Evolutionary conservation across 495 filamentous ascomycete species (phyloP), one percentile per base, ranked within the genome.

Genomic region (Penicillium cinerascens): DNA sequence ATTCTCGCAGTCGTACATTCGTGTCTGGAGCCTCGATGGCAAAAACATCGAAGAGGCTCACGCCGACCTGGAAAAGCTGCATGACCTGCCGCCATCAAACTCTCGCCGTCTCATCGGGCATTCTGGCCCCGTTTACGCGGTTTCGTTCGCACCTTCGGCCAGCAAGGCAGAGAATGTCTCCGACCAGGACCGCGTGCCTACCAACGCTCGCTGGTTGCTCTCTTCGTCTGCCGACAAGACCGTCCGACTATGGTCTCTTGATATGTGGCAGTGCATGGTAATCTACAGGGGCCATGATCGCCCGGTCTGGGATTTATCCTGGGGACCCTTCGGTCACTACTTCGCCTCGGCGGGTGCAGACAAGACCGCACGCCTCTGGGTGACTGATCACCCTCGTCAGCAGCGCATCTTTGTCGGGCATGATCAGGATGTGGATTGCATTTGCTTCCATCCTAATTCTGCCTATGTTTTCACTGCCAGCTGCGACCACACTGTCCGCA

Each of bases 321-420:
- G 91, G 86, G 86, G 88, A n/a, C 95, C 95, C 0, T 91, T 87
- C 50, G 93, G 95, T 4, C 91, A 96, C 65, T 98, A 97, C 71
- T 98, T 98, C 65, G 81, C 85, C n/a, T 87, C 88, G 16, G 87
- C 82, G 4, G 87, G 87, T 6, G 84, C 87, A 65, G 93, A 98
- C 64, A 89, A 88, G 64, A 95, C 91, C 2, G 90, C 91, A 8
- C 85, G 93, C 15, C 75, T 97, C 11, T 98, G 91, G 87, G 82
- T 82, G 21, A 92, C 91, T 40, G 91, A 97, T 64, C 88, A 95
- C 38, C 89, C 95, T 52, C 89, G 89, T 27, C 85, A 88, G n/a
- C 82, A 88, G 38, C 87, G 92, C 22, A 84, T 97, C 39, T 87
- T 96, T 60, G 87, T 88, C 11, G 95, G 95, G 4, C 93, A 98